Base-by-base conservation (phyloP, 1,139 yeast genomes). In the Geotrichum phurueaensis region DNA sequence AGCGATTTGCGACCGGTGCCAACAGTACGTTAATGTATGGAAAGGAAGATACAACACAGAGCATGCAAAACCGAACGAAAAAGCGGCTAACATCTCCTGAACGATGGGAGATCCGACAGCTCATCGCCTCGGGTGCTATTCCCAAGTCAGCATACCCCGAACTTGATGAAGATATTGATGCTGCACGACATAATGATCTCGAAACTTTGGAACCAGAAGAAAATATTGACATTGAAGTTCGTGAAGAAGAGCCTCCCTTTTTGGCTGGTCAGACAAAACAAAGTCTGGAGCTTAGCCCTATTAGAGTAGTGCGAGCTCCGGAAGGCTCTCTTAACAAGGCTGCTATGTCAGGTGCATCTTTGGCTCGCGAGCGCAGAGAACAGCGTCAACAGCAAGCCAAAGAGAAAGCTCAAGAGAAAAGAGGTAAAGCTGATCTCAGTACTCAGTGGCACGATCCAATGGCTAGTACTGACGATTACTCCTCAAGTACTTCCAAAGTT, bases 81-180 rank as follows among this genome's bases (percentile, higher is more conserved):
- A 78, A 84, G 66, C 76, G 89, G 57, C 72, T 87, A 48, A 86
- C 95, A 0, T 87, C 96, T 0, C 96, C 96, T 0, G 98, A 92
- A 71, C 75, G 92, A 61, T 92, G 97, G 96, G 97, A 92, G 69
- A 80, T 89, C 58, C 78, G 89, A 43, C 97, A 92, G 69, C 76
- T 89, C 43, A 86, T 87, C 45, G 87, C 95, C 0, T 84, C 95
- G 2, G 96, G 96, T 1, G 94, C 83, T 0, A 83, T 84, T 0
- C 79, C 84, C 1, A 83, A 86, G 0, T 80, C 84, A 13, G 94
- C 87, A 63, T 85, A 85, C 67, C 94, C 94, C 1, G 95, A 86
- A 59, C 72, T 87, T 0, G 79, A 77, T 47, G 87, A 83, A 48
- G 85, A 81, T 56, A 76, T 78, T 6, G 75, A 73, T 63, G 65